Conservation (phyloP, 179 eudicot genomes). For the Silene noctiflora region DNA sequence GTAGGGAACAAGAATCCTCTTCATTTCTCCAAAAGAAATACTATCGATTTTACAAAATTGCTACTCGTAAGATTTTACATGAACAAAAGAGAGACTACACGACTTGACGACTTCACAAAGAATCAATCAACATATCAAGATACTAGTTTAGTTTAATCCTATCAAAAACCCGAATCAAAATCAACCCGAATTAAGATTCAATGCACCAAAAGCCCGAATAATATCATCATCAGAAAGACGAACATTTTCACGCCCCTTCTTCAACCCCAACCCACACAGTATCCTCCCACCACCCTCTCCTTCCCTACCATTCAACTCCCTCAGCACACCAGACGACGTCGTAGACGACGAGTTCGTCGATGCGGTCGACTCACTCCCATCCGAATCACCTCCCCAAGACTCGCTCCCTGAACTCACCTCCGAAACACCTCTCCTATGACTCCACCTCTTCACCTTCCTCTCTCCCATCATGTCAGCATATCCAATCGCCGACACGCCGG, state of each 20-base stretch:
- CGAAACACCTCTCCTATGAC: slow-evolving; percentile 35
- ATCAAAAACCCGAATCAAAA: too few species aligned
- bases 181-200: slow-evolving; percentile 23
- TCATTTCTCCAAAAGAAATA: too few species aligned
- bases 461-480: slow-evolving; percentile 52
- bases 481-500: slow-evolving; percentile 47
- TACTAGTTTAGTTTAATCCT: too few species aligned
- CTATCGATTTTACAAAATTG: too few species aligned
- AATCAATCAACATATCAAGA: too few species aligned
- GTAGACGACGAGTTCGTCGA: slow-evolving; percentile 39
- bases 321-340: slow-evolving; percentile 35
- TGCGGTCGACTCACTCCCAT: slow-evolving; percentile 56
- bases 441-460: slow-evolving; percentile 24
- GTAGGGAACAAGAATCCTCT: too few species aligned
- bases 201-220: slow-evolving; percentile 22
- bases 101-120: too few species aligned
- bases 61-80: too few species aligned
- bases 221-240: slow-evolving; percentile 56
- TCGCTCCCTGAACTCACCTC: slow-evolving; percentile 41
- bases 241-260: slow-evolving; percentile 27
- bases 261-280: slow-evolving; percentile 56
- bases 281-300: slow-evolving; percentile 35
- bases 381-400: slow-evolving; percentile 56
- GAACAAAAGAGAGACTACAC: too few species aligned
- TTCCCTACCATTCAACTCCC: slow-evolving; percentile 37